Evolutionary conservation across 495 filamentous ascomycete genomes (phyloP).

Genomic region (Lasiosphaeria ovina): DNA sequence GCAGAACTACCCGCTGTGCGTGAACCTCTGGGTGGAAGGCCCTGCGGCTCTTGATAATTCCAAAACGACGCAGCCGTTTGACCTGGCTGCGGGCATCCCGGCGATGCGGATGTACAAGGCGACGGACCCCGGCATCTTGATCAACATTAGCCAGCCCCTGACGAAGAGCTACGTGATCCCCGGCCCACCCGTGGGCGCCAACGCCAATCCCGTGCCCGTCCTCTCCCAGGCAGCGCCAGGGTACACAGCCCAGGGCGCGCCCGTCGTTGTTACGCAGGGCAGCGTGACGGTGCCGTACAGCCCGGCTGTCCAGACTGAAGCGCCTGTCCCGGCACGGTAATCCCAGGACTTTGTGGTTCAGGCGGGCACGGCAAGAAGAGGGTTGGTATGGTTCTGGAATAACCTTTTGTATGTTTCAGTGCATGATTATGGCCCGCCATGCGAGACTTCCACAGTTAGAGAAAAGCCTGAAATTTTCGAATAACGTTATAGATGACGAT

Average conservation of each 20-base stretch:
- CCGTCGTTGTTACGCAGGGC: conserved; percentile 22
- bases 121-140: conserved; percentile 34
- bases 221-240: conserved; percentile 9
- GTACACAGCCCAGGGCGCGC: conserved; percentile 21
- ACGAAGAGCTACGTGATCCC: conserved; percentile 50
- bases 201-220: conserved; percentile 30
- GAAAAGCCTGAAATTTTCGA: too few relatives aligned
- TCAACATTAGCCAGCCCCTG: conserved; percentile 46
- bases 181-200: conserved; percentile 45
- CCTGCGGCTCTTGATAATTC: conserved; percentile 13
- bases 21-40: conserved; percentile 49
- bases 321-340: too few relatives aligned
- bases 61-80: conserved; percentile 37
- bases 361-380: too few relatives aligned
- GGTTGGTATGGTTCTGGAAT: too few relatives aligned
- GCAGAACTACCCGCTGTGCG: conserved; percentile 72
- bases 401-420: too few relatives aligned
- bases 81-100: conserved; percentile 23
- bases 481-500: too few relatives aligned
- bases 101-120: conserved; percentile 34
- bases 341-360: too few relatives aligned
- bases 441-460: too few relatives aligned
- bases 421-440: too few relatives aligned
- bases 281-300: conserved; percentile 20
- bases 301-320: too few relatives aligned